Base-by-base conservation (phyloP, 805 yeast species). In the Saccharomycopsis guyanensis region DNA sequence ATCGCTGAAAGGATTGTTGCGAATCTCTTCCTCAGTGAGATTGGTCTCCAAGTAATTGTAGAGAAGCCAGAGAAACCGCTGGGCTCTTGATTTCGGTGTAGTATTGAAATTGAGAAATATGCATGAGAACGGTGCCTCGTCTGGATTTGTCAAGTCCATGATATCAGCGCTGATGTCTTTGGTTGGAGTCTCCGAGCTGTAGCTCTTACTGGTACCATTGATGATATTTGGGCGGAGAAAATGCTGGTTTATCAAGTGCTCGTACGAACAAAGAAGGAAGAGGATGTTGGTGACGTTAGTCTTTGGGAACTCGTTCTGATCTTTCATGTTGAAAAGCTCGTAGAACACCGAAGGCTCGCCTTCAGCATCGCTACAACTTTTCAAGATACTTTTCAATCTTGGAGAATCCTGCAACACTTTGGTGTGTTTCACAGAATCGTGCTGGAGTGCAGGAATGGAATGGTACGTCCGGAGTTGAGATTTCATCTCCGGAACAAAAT, bases 331-430 rank as follows among this genome's bases (percentile, higher is more conserved):
- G 34, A 66, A 58, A 44, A 83, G 66, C 27, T 73, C 82, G 34
- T 70, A 72, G 33, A 70, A 63, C 7, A 66, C 64, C 44, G 71
- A 62, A 4, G 78, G 75, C 41, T 75, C 76, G 12, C 63, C 66
- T 19, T 75, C 70, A 40, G 78, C 77, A 57, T 89, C 96, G 55
- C 89, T 79, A 2, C 89, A 86, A 0, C 93, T 86, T 65, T 91
- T 91, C 54, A 91, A 64, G 18, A 91, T 91, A 0, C 94, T 82
- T 60, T 91, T 91, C 52, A 91, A 72, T 46, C 97, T 70, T 2
- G 97, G 97, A 0, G 97, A 93, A 59, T 91, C 97, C 64, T 91
- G 97, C 34, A 91, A 69, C 47, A 87, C 93, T 59, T 84, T 86
- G 38, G 75, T 74, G 12, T 71, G 61, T 63, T 71, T 57, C 4